Base-by-base conservation (phyloP, 148 eudicot genomes). In the Cornus controversa region DNA sequence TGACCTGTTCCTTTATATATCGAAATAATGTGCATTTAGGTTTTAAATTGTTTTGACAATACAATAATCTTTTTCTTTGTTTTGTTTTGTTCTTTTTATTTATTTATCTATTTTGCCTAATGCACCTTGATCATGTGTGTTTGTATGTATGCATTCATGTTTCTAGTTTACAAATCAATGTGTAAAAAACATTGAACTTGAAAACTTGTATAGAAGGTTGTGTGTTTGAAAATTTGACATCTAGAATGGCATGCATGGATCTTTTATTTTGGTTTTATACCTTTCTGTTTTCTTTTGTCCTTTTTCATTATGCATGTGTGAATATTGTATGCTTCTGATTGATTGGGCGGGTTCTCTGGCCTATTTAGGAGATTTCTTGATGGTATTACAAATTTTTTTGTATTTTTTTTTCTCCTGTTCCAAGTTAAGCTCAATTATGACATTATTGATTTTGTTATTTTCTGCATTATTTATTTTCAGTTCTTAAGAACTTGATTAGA, bases 361-460 rank as follows among this genome's bases (percentile, higher is more conserved):
- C 18, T 22, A 57, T 65, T 75, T 26, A 18, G 47, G 29, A 22
- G 27, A 28, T 76, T 26, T 28, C 64, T 28, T 75, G 71, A 65
- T 26, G 60, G 77, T 66, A 75, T 23, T 75, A 65, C 13, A 66
- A n/a, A n/a, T n/a, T n/a, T n/a, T 45, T 22, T 4, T 20, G 42
- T 1, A 7, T 8, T 14, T 28, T 25, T 14, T n/a, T 14, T n/a
- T 66, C 8, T n/a, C 26, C 26, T 28, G 9, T 45, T 42, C 54
- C 22, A 29, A 20, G 16, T 37, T 36, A 2, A 37, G 53, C 62
- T 29, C 11, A 10, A 66, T 18, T 25, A 2, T 45, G 3, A 26
- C 13, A 66, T 27, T 20, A 45, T 27, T 65, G 24, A 20, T 66
- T 40, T 50, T 40, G 26, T 50, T 18, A 66, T 67, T 18, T 47